phyloP scores from a whole-genome alignment of 73 alveolate species.

The Tetrahymena thermophila region DNA sequence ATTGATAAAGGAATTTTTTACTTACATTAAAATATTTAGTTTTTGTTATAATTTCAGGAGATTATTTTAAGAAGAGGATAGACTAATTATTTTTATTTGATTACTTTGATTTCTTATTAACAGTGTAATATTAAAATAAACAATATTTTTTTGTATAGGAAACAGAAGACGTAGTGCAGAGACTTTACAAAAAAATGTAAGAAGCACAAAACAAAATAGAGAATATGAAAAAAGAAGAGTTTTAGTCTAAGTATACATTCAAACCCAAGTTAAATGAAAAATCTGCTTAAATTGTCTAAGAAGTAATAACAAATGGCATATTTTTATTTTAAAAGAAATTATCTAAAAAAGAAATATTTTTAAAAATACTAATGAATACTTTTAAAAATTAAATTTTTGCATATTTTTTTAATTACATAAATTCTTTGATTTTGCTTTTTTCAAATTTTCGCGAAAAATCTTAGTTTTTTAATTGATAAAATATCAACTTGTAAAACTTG shows the following conservation, averaged over 20 bases:
- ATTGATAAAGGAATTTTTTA: not conserved
- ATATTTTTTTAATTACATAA: no score
- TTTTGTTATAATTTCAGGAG: no score
- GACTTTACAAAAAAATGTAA: not conserved
- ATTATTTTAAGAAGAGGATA: no score
- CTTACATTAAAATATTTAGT: not conserved
- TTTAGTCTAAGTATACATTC: not conserved
- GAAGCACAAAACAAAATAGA: not conserved
- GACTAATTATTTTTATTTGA: not conserved
- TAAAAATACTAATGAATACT: not conserved
- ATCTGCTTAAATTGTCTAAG: not conserved
- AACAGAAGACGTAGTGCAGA: not conserved
- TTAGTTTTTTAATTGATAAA: not conserved
- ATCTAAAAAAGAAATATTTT: no score
- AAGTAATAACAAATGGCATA: not conserved
- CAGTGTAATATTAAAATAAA: not conserved
- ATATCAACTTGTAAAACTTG: not conserved
- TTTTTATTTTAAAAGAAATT: no score
- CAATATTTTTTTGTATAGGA: not conserved
- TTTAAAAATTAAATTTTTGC: not conserved
- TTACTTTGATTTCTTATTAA: not conserved
- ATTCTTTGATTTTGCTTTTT: not conserved
- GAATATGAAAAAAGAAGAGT: not conserved
- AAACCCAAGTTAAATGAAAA: not conserved
- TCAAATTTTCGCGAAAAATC: not conserved